Evolutionary conservation across 1,284 basidiomycete species (phyloP).

Genomic region (Trametes sp.): DNA sequence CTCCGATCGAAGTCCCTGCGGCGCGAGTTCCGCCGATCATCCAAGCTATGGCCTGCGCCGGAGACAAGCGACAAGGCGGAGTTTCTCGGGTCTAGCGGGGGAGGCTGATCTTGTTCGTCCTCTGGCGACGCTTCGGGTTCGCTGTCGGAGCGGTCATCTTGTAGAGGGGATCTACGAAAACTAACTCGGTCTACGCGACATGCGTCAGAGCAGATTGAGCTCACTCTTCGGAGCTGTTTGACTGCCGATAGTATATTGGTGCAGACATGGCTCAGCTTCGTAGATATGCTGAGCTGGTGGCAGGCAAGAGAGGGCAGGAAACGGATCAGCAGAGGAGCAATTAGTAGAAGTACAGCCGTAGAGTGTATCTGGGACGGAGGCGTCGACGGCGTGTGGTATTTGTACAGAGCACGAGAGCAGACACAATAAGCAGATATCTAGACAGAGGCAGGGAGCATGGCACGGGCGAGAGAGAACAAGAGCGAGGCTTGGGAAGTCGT

Average conservation of each 20-base stretch:
- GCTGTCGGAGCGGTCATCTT: constrained; percentile 29
- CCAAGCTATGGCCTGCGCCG: constrained; percentile 26
- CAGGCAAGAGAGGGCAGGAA: background rate
- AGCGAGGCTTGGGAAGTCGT: constrained; percentile 22
- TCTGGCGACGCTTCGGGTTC: constrained; percentile 23
- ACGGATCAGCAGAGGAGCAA: background rate
- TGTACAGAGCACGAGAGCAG: constrained; percentile 19
- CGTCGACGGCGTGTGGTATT: constrained; percentile 7
- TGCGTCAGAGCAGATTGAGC: background rate
- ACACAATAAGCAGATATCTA: constrained; percentile 30
- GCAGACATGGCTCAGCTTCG: constrained; percentile 19
- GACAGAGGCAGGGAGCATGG: constrained; percentile 19
- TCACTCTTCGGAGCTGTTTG: constrained; percentile 33
- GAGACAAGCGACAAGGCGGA: constrained; percentile 30
- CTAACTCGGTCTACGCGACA: constrained; percentile 6
- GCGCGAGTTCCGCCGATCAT: constrained; percentile 30
- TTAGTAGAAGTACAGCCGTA: constrained; percentile 26
- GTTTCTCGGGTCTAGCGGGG: constrained; percentile 27
- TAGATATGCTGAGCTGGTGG: background rate
- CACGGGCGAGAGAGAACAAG: constrained; percentile 10
- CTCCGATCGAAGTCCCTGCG: constrained; percentile 34
- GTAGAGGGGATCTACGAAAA: constrained; percentile 22
- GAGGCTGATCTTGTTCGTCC: constrained; percentile 15
- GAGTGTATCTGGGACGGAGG: background rate
- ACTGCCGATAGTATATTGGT: constrained; percentile 23